phyloP scores from a whole-genome alignment of 2,329 filamentous ascomycete genomes.

The Colletotrichum filicis region DNA sequence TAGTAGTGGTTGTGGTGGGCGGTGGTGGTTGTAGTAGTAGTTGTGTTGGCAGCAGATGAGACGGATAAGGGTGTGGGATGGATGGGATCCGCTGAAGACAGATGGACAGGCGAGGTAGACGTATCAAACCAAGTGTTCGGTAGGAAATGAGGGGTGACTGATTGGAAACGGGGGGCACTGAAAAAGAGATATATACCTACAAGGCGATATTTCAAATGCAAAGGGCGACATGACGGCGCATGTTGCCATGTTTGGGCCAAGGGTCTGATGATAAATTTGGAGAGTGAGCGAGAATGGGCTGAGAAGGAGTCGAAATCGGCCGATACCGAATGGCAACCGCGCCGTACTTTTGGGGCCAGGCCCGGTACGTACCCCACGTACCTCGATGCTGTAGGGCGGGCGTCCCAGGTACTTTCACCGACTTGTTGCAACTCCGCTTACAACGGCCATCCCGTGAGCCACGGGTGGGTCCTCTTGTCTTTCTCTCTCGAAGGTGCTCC shows the following conservation, averaged over 20 bases:
- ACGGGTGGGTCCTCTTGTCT: constrained; percentile 5
- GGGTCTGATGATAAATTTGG: constrained; percentile 48
- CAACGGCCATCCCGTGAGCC: constrained; percentile 13
- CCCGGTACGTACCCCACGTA: constrained; percentile 24
- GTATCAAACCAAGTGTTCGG: constrained; percentile 26
- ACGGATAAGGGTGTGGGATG: constrained; percentile 6
- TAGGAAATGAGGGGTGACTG: constrained; percentile 14
- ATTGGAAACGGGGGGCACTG: constrained; percentile 14
- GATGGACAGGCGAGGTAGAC: constrained; percentile 11
- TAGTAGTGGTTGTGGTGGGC: constrained; percentile 6
- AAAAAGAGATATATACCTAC: constrained; percentile 31
- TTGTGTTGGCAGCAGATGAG: not conserved
- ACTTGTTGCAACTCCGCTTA: constrained; percentile 25
- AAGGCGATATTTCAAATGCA: constrained; percentile 34
- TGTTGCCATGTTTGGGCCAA: constrained; percentile 36
- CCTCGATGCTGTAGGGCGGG: constrained; percentile 12
- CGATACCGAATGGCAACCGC: constrained; percentile 42
- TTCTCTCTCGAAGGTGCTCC: not conserved
- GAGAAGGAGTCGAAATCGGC: constrained; percentile 48
- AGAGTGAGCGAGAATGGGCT: constrained; percentile 49
- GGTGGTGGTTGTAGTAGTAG: not conserved
- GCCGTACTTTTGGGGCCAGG: constrained; percentile 22
- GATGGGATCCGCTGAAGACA: constrained; percentile 30
- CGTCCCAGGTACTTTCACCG: constrained; percentile 32
- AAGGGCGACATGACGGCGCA: constrained; percentile 35